These are phyloP conservation scores for Chaetothyriales sp. DNA, from an alignment of 2,329 filamentous ascomycete species.

Conservation along the genomic window DNA sequence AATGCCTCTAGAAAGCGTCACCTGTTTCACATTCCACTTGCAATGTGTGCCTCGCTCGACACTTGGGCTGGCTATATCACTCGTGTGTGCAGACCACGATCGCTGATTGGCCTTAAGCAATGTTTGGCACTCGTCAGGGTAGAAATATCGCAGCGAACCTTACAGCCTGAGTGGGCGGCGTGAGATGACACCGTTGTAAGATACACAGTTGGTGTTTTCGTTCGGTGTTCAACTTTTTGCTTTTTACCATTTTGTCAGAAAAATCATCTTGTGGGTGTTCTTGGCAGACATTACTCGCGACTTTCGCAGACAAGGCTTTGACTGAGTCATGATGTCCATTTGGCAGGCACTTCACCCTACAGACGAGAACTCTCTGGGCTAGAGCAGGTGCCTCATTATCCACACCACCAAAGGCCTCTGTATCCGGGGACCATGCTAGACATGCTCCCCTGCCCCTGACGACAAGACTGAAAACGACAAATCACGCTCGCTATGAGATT, in stretches of 20 bases:
- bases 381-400: no score
- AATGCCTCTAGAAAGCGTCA: constrained; percentile 10
- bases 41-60: constrained; percentile 42
- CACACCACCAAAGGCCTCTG: no score
- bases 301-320: no score
- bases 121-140: constrained; percentile 42
- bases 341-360: no score
- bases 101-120: constrained; percentile 40
- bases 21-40: constrained; percentile 18
- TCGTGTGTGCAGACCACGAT: constrained; percentile 44
- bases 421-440: no score
- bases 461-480: no score
- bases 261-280: no score
- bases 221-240: constrained; percentile 23
- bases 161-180: constrained; percentile 42
- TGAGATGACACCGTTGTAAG: constrained; percentile 36
- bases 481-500: no score
- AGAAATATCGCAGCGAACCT: constrained; percentile 46
- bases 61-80: constrained; percentile 38
- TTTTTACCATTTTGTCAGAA: background rate
- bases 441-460: no score
- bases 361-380: no score
- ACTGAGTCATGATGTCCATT: no score
- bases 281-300: no score
- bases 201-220: constrained; percentile 21